Base-by-base conservation (phyloP, 208 protist species). In the Crithidia sp. region DNA sequence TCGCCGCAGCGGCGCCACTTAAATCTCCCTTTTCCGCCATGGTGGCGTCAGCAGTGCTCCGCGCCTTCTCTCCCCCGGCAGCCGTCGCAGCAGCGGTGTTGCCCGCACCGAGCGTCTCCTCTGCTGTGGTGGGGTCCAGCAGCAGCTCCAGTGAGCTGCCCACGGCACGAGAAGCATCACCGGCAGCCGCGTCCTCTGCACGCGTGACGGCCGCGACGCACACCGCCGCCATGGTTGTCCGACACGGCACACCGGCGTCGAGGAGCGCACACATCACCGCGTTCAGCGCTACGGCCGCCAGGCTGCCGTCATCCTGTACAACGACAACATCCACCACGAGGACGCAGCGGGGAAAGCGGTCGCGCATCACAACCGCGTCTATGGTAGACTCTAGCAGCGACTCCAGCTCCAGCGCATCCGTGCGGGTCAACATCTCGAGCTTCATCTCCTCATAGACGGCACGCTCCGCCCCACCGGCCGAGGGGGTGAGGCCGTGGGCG, bases 261-360 rank as follows among this genome's bases (percentile, higher is more conserved):
- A 97, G 74, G n/a, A 96, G 62, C 47, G 92, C 91, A 53, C 82
- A 82, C 90, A 95, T 93, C 16, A 90, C 60, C n/a, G 84, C 91
- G 71, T 98, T 97, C 45, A 94, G 55, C 16, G 80, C 85, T 0
- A 92, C 88, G 6, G 91, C 79, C 6, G 81, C 60, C 8, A 96
- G 73, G 9, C 84, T 71, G 13, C 95, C 95, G 47, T 94, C 95
- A 60, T 96, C 84, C 37, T 83, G 50, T 36, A 95, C 37, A 3
- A 97, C 76, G 0, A 87, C 76, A 19, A 97, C 74, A 44, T 95
- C 83, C 44, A 95, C 71, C 44, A 80, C 76, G 14, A 95, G 66
- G 19, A 89, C 86, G 28, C 82, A 86, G 19, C 85, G 74, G 0
- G 91, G 91, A 53, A 88, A 92, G 12, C 71, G 82, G 53, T 95